A percentile compares a stretch with the other conserved stretches of the same genome.
Conservation (phyloP, 345 rosid species). For the Gossypium herbaceum region DNA sequence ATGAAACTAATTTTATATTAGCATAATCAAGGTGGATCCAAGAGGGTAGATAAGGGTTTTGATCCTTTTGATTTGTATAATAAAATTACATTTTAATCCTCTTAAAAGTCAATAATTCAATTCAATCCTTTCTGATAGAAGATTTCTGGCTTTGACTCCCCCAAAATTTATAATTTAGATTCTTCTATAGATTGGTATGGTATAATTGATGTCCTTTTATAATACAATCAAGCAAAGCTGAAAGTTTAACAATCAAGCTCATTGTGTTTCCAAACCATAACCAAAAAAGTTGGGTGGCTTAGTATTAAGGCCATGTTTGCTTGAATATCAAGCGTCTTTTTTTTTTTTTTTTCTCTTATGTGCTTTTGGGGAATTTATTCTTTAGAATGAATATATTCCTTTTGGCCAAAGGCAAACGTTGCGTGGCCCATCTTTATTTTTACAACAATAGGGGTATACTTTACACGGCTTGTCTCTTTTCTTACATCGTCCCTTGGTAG, state of each 20-base stretch:
- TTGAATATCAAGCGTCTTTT: conserved; percentile 87
- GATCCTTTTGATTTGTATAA: too few species aligned
- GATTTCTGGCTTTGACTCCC: too few species aligned
- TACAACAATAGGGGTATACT: conserved; percentile 18
- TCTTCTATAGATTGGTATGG: conserved; percentile 22
- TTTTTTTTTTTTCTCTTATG: neutral
- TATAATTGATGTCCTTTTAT: conserved; percentile 19
- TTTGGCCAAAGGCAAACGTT: conserved; percentile 25
- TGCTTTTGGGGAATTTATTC: conserved; percentile 61
- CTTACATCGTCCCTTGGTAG: neutral
- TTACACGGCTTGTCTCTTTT: conserved; percentile 24
- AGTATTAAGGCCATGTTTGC: conserved; percentile 61
- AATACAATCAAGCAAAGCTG: conserved; percentile 46
- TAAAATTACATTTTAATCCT: too few species aligned
- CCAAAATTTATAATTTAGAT: conserved; percentile 10
- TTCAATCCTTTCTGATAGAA: too few species aligned
- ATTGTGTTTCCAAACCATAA: conserved; percentile 23
- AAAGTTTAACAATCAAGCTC: conserved; percentile 49
- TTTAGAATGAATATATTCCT: conserved; percentile 75
- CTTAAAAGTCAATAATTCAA: too few species aligned
- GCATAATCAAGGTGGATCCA: too few species aligned
- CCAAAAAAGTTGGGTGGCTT: conserved; percentile 51
- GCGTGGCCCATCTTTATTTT: conserved; percentile 34
- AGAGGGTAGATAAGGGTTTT: too few species aligned
- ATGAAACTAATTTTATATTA: neutral